Evolutionary conservation across 805 yeast species (phyloP).

Genomic region (Citeromyces nyonsensis): DNA sequence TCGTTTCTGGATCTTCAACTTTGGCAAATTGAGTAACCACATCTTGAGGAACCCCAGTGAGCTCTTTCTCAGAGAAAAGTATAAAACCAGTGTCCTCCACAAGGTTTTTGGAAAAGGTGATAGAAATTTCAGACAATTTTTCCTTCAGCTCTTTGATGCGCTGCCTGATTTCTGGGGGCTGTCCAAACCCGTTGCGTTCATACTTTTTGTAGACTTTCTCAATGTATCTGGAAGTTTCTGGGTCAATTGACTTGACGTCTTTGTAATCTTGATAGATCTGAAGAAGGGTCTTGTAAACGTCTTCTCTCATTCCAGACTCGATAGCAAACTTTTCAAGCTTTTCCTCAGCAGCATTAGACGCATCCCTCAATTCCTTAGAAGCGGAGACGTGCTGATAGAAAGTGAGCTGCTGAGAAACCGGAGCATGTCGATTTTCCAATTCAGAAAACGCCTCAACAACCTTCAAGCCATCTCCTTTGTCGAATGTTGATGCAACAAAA

Average conservation of each 20-base stretch:
- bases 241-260: slow-evolving; percentile 15
- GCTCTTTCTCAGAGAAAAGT: slow-evolving; percentile 44
- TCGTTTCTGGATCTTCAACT: slow-evolving; percentile 22
- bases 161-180: slow-evolving; percentile 37
- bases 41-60: slow-evolving; percentile 61
- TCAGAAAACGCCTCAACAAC: slow-evolving; percentile 36
- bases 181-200: slow-evolving; percentile 54
- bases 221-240: slow-evolving; percentile 41
- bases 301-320: slow-evolving; percentile 51
- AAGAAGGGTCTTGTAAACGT: slow-evolving; percentile 45
- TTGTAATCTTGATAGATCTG: slow-evolving; percentile 13
- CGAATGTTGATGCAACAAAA: slow-evolving; percentile 22
- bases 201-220: slow-evolving; percentile 41
- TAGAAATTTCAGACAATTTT: slow-evolving; percentile 37
- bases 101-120: slow-evolving; percentile 46
- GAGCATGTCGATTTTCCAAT: slow-evolving; percentile 30
- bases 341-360: slow-evolving; percentile 50
- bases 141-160: slow-evolving; percentile 42
- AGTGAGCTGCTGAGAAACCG: slow-evolving; percentile 32
- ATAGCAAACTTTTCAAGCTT: slow-evolving; percentile 38
- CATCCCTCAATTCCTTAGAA: slow-evolving; percentile 51
- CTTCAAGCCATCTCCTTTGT: slow-evolving; percentile 25
- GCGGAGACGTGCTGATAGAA: slow-evolving; percentile 65
- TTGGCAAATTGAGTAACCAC: slow-evolving; percentile 41
- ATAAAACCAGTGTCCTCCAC: slow-evolving; percentile 57